Conservation (phyloP, 2,329 filamentous ascomycete species). For the Celoporthe dispersa region DNA sequence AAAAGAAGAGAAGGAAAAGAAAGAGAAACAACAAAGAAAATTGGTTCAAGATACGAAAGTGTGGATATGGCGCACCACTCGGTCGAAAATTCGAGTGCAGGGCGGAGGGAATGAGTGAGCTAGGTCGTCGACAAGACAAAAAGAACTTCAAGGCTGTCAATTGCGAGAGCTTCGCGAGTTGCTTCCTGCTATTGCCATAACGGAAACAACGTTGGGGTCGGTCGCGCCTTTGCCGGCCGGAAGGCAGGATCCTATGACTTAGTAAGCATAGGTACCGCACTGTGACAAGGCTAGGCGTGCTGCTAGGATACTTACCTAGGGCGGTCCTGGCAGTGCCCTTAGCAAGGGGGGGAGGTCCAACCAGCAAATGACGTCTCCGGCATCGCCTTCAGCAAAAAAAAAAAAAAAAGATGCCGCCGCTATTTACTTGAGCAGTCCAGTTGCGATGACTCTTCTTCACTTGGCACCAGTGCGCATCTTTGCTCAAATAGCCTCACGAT, state of each 20-base stretch:
- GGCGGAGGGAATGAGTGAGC: neutral
- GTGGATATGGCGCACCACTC: neutral
- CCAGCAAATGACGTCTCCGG: constrained; percentile 9
- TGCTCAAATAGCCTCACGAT: neutral
- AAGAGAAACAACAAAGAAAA: neutral
- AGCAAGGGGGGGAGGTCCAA: neutral
- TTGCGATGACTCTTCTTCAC: neutral
- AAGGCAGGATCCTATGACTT: neutral
- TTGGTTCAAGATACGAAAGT: neutral
- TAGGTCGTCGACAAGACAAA: neutral
- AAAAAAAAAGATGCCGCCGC: neutral
- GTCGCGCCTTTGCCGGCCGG: neutral
- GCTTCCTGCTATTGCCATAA: neutral
- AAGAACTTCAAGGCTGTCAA: neutral
- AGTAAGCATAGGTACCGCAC: neutral
- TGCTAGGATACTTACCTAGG: neutral
- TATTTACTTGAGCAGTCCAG: neutral
- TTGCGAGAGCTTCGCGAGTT: neutral
- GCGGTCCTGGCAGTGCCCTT: neutral
- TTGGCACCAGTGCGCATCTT: neutral
- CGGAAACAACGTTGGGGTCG: neutral
- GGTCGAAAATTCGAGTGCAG: neutral
- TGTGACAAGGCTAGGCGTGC: neutral
- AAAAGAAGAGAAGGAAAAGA: constrained; percentile 10
- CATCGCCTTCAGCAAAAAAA: constrained; percentile 2